Evolutionary conservation across 495 filamentous ascomycete species (phyloP), one percentile per base, ranked within the genome.

Genomic region (Penicillium coffeae): DNA sequence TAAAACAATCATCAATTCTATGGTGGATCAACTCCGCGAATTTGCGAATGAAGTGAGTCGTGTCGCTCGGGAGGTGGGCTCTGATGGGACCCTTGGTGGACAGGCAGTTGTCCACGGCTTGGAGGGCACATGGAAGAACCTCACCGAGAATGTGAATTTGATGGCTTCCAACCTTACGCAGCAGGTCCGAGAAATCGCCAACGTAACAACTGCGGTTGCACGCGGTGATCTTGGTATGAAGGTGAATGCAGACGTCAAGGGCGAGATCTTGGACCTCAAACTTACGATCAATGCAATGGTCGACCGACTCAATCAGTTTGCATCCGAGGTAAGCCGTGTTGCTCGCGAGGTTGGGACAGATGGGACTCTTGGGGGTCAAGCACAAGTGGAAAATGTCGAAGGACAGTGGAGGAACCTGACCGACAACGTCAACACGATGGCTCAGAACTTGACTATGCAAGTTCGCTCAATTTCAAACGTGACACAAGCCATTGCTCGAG

Each of bases 271-370:
- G 50, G 82, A 91, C 63, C 81, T 95, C 38, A 95, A 95, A 66
- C 83, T 83, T 43, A 95, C 90, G 6, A 95, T 95, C 60, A 95
- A 95, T 64, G 85, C 85, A 57, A 95, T 95, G 90, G 90, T 95
- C 34, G 90, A 94, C 60, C 90, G 92, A 48, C 73, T 95, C 20
- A 87, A 90, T 61, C 89, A 91, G 58, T 95, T 95, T 59, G 90
- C 90, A 1, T 85, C 88, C 20, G 89, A 95, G 71, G 90, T 95
- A 34, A 95, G 89, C 42, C 91, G 90, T 71, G 89, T 95, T 55
- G 90, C 90, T 16, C 78, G 87, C 42, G 90, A 94, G 61, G 90
- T 95, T 58, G 90, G 90, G 51, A 94, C 90, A 1, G 90, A 95
- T 56, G 90, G 90, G 38, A 83, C 87, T 36, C 75, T 95, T 8